phyloP scores from a whole-genome alignment of 179 eudicot genomes.

The Corrigiola litoralis region DNA sequence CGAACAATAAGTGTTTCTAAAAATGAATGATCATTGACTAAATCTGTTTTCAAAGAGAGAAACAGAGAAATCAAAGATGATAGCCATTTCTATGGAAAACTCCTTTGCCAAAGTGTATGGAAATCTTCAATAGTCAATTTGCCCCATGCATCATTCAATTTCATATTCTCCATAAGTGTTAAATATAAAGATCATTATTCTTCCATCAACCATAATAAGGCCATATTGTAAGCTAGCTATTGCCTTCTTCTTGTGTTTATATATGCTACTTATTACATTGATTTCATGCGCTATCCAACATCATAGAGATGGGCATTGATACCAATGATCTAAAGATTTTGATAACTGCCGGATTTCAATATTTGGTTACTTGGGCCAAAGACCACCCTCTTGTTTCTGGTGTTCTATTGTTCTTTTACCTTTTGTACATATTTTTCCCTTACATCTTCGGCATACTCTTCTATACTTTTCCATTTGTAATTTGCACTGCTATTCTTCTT shows the following conservation, averaged over 20 bases:
- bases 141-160: background rate
- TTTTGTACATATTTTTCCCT: slow-evolving; percentile 49
- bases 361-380: slow-evolving; percentile 33
- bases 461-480: slow-evolving; percentile 38
- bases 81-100: slow-evolving; percentile 12
- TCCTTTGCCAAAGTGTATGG: slow-evolving; percentile 15
- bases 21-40: slow-evolving; percentile 25
- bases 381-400: slow-evolving; percentile 43
- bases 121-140: slow-evolving; percentile 8
- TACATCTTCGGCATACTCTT: slow-evolving; percentile 42
- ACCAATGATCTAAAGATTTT: slow-evolving; percentile 38
- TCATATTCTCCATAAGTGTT: background rate
- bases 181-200: background rate
- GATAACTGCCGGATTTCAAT: slow-evolving; percentile 27
- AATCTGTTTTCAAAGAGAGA: slow-evolving; percentile 11
- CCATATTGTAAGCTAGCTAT: no score
- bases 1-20: slow-evolving; percentile 30
- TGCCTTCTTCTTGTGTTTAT: no score
- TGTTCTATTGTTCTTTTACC: slow-evolving; percentile 32
- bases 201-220: background rate
- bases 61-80: background rate
- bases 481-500: slow-evolving; percentile 30
- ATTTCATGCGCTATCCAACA: no score
- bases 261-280: no score
- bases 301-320: slow-evolving; percentile 40